Conservation (phyloP, 805 yeast genomes). For the Kodamaea sagamina region DNA sequence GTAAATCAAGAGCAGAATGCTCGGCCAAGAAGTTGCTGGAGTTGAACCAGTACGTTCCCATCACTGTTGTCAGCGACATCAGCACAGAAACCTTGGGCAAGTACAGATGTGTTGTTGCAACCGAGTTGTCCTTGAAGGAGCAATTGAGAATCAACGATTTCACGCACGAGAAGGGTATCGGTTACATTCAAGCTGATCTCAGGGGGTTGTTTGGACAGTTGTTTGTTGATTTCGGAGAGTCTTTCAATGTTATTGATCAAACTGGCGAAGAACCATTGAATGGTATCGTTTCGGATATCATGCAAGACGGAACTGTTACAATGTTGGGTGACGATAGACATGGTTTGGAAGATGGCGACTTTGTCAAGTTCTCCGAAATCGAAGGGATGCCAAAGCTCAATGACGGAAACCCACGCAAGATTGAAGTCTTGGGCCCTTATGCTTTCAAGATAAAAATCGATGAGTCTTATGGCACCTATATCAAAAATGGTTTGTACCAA, state of each 20-base stretch:
- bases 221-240: conserved; percentile 87
- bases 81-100: conserved; percentile 50
- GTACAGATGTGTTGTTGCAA: conserved; percentile 84
- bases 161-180: conserved; percentile 72
- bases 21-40: conserved; percentile 72
- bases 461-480: conserved; percentile 59
- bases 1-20: conserved; percentile 72
- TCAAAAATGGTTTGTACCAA: conserved; percentile 85
- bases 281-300: conserved; percentile 90
- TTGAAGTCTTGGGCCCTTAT: conserved; percentile 91
- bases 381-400: conserved; percentile 76
- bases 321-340: conserved; percentile 91
- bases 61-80: conserved; percentile 61
- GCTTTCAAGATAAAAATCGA: conserved; percentile 76
- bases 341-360: conserved; percentile 89
- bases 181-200: conserved; percentile 78
- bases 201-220: conserved; percentile 87
- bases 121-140: conserved; percentile 68
- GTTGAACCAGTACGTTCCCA: conserved; percentile 88
- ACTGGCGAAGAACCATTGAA: conserved; percentile 90
- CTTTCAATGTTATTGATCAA: conserved; percentile 76
- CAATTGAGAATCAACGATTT: conserved; percentile 74
- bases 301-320: conserved; percentile 86
- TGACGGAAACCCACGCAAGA: conserved; percentile 69
- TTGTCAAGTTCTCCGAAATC: conserved; percentile 82